These are phyloP conservation scores for Cercospora sp. DNA, from an alignment of 2,329 filamentous ascomycete species.

Conservation along the genomic window DNA sequence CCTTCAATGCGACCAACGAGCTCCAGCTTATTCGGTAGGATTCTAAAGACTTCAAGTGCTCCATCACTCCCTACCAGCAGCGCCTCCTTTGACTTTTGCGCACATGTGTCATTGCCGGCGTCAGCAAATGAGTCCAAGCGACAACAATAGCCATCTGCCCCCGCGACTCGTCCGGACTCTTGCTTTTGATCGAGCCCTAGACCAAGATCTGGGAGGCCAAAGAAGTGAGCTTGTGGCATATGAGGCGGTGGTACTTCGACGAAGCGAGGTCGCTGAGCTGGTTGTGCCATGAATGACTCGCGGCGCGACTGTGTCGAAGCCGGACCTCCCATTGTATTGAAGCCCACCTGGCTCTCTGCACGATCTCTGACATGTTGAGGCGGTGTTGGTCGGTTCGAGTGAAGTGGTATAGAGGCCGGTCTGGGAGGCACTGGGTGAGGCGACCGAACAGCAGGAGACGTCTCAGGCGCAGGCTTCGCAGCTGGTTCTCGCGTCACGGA, in stretches of 20 bases:
- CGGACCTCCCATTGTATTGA: constrained; percentile 11
- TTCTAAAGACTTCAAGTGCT: constrained; percentile 71
- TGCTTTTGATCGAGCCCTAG: constrained; percentile 30
- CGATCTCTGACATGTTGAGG: constrained; percentile 14
- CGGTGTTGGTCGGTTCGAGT: constrained; percentile 14
- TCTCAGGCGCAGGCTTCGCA: constrained; percentile 19
- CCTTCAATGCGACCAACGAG: constrained; percentile 71
- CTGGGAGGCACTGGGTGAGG: constrained; percentile 9
- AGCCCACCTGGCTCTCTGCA: constrained; percentile 15
- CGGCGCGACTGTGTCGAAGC: constrained; percentile 21
- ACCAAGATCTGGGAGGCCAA: constrained; percentile 37
- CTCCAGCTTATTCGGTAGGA: constrained; percentile 71
- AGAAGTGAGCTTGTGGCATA: constrained; percentile 41
- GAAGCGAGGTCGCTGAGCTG: constrained; percentile 25
- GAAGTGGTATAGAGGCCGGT: background rate
- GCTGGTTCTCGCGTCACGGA: constrained; percentile 19
- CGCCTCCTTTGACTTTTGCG: constrained; percentile 59
- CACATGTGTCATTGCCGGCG: constrained; percentile 48
- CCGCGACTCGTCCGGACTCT: constrained; percentile 41
- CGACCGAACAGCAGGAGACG: constrained; percentile 21
- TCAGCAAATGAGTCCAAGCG: constrained; percentile 71
- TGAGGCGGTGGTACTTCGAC: constrained; percentile 40
- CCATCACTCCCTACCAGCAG: constrained; percentile 79
- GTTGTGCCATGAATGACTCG: constrained; percentile 28
- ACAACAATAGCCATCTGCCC: constrained; percentile 69